phyloP scores from a whole-genome alignment of 2,329 filamentous ascomycete species.

The Microcyclosporella mali region DNA sequence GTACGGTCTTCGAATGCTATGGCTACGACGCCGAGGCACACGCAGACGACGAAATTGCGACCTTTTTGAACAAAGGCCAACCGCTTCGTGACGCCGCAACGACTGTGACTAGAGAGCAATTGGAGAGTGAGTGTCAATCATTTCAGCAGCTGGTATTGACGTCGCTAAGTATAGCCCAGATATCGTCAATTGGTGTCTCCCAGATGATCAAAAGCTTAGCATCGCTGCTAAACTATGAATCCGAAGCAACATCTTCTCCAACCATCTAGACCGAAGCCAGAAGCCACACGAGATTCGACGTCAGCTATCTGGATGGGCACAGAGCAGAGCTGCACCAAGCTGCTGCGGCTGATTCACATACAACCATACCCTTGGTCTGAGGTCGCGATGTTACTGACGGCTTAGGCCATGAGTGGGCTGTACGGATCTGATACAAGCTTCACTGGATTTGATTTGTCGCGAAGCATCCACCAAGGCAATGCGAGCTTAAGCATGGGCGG shows the following conservation, averaged over 20 bases:
- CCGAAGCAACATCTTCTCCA: too few relatives aligned
- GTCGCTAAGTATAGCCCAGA: conserved; percentile 5
- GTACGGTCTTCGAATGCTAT: conserved; percentile 35
- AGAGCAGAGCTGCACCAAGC: too few relatives aligned
- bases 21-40: conserved; percentile 38
- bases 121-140: conserved; percentile 15
- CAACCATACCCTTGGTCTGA: too few relatives aligned
- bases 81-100: conserved; percentile 28
- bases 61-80: conserved; percentile 20
- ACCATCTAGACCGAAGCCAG: too few relatives aligned
- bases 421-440: too few relatives aligned
- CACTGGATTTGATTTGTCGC: too few relatives aligned
- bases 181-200: conserved; percentile 34
- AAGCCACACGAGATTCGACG: neutral
- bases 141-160: neutral
- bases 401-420: too few relatives aligned
- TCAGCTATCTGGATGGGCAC: neutral
- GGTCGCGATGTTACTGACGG: too few relatives aligned
- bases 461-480: too few relatives aligned
- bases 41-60: conserved; percentile 30
- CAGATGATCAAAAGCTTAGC: conserved; percentile 17
- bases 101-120: conserved; percentile 25
- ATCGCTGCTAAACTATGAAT: conserved; percentile 8
- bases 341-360: too few relatives aligned
- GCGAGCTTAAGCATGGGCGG: too few relatives aligned